Evolutionary conservation across 805 yeast genomes (phyloP), one percentile per base, ranked within the genome.

Genomic region (Candida lessepsii): DNA sequence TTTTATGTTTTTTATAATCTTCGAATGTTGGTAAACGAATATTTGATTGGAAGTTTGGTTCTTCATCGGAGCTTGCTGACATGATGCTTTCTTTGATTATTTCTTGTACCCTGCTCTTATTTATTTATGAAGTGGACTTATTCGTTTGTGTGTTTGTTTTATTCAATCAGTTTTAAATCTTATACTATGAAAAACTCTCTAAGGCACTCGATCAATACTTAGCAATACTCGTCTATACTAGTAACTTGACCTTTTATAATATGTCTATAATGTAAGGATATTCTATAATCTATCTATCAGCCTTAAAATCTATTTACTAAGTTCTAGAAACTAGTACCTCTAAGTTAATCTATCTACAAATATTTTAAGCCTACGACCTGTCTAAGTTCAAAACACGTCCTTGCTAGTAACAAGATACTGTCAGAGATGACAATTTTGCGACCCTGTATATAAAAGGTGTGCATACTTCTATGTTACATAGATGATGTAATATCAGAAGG

Each of bases 11-110:
- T 43, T 48, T 45, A 38, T 49, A 45, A 23, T 48, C 35, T 8
- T 44, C 46, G n/a, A 66, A 47, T 13, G 53, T 53, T 10, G 71
- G 70, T 31, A 66, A 50, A 26, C 56, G 56, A 41, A 66, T 49
- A 40, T 56, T 48, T 17, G 69, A 53, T 25, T 40, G 48, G 53
- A 53, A 56, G 34, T 48, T 51, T 19, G 41, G 39, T 23, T 58
- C 68, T 14, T 63, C 69, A 19, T 65, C 69, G 3, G 69, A 63
- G 26, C 63, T 58, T 8, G 13, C 21, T 29, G 33, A 29, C 33
- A 29, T 29, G 15, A 7, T 28, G 11, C 14, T 27, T 27, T 16
- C 14, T 5, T 5, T 27, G 15, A 10, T 16, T 28, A 16, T 13
- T 25, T n/a, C n/a, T n/a, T n/a, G n/a, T n/a, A n/a, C n/a, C n/a